Evolutionary conservation across 108 stramenopile genomes (phyloP).

Genomic region (Stephanodiscus triporus): DNA sequence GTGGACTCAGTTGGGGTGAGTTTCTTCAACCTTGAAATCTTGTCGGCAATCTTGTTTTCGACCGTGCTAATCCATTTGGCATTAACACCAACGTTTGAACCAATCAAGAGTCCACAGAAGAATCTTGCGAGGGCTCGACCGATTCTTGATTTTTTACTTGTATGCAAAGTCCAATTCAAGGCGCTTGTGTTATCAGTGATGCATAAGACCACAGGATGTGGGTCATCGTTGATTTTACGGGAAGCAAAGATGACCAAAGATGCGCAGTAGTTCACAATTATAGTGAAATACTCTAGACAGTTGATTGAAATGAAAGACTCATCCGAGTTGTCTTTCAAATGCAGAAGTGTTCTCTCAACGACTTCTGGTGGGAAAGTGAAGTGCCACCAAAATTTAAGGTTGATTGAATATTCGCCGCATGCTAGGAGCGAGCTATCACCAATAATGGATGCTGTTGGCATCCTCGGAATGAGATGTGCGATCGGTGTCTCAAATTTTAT

Average conservation of each 20-base stretch:
- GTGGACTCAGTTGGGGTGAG: neutral
- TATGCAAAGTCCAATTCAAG: neutral
- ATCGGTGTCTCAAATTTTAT: neutral
- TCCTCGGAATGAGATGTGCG: neutral
- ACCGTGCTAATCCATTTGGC: conserved; percentile 6
- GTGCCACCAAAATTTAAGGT: neutral
- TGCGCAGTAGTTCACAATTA: conserved; percentile 9
- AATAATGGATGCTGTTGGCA: neutral
- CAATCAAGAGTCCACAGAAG: conserved; percentile 6
- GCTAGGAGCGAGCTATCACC: neutral
- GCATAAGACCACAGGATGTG: neutral
- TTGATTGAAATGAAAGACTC: neutral
- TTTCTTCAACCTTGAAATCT: conserved; percentile 24
- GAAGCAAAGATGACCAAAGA: neutral
- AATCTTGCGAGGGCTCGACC: conserved; percentile 14
- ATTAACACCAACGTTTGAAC: neutral
- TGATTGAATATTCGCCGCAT: neutral
- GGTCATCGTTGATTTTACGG: neutral
- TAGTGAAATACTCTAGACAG: neutral
- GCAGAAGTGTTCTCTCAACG: neutral
- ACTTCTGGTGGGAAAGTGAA: neutral
- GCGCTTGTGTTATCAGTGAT: conserved; percentile 13
- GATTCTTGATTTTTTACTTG: neutral
- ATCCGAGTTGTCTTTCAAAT: neutral
- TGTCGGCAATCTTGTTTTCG: conserved; percentile 19